A percentile compares a stretch with the other conserved stretches of the same genome.
phyloP scores from a whole-genome alignment of 2,329 filamentous ascomycete species.

The Cladosporium sp. region DNA sequence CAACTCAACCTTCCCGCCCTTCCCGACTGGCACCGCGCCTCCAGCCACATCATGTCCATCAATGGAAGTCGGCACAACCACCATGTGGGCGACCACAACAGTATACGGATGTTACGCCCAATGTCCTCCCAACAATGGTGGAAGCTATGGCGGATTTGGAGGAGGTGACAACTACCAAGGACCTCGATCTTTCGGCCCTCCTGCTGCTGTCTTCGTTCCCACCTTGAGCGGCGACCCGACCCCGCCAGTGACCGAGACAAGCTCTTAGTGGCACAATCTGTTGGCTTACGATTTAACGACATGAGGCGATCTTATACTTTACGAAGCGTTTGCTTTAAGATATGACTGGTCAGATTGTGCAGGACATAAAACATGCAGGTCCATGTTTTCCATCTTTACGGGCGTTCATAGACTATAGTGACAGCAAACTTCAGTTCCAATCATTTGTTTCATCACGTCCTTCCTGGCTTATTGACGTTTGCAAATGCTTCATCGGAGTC shows the following conservation, averaged over 20 bases:
- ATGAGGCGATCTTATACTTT: neutral
- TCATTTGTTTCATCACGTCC: too few species aligned
- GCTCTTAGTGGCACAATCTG: neutral
- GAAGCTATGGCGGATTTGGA: slow-evolving; percentile 5
- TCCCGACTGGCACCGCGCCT: slow-evolving; percentile 2
- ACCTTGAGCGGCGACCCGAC: neutral
- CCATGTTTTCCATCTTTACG: slow-evolving; percentile 2
- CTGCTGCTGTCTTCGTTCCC: neutral
- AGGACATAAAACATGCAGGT: slow-evolving; percentile 8
- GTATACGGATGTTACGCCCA: slow-evolving; percentile 16
- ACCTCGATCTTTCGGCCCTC: slow-evolving; percentile 16
- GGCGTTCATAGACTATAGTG: slow-evolving; percentile 10
- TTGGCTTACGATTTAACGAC: neutral
- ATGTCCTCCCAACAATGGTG: slow-evolving; percentile 10
- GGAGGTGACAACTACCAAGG: neutral
- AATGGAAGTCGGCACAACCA: neutral
- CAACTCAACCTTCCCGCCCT: slow-evolving; percentile 1
- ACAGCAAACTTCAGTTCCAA: neutral
- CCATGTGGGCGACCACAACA: slow-evolving; percentile 13
- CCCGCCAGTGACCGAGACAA: neutral
- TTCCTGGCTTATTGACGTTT: too few species aligned
- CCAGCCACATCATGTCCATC: slow-evolving; percentile 4
- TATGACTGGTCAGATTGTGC: slow-evolving; percentile 3
- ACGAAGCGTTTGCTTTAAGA: neutral
- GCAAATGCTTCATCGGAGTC: too few species aligned